A percentile compares a stretch with the other conserved stretches of the same genome.
These are phyloP conservation scores for Pilobolus umbonatus DNA, from an alignment of 192 early-diverging fungal genomes.

Conservation along the genomic window DNA sequence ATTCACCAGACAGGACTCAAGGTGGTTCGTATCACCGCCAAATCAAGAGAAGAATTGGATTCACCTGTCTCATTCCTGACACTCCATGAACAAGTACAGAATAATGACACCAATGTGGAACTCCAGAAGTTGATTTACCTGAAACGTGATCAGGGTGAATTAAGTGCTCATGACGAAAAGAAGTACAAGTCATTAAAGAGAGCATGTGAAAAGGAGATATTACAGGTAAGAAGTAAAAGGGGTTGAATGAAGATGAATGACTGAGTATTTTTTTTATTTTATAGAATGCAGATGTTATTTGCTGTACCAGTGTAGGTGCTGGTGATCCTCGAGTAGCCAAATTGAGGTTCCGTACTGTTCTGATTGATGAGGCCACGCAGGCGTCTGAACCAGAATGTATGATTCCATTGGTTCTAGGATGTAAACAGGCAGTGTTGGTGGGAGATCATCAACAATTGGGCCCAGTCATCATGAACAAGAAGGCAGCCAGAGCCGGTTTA, in stretches of 20 bases:
- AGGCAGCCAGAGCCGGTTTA: conserved; percentile 89
- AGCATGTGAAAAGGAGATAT: conserved; percentile 87
- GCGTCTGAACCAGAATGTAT: conserved; percentile 95
- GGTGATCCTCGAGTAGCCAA: conserved; percentile 90
- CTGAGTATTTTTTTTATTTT: not conserved
- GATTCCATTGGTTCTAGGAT: conserved; percentile 96
- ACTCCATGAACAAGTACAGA: conserved; percentile 94
- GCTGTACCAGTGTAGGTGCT: conserved; percentile 95
- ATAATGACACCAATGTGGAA: conserved; percentile 91
- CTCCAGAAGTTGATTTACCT: conserved; percentile 89
- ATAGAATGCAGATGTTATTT: conserved; percentile 91
- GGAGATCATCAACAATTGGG: conserved; percentile 99
- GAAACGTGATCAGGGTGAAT: conserved; percentile 86
- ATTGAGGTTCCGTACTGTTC: conserved; percentile 87
- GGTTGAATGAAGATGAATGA: not conserved
- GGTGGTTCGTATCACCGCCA: conserved; percentile 92
- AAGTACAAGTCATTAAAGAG: conserved; percentile 80
- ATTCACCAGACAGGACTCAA: conserved; percentile 93
- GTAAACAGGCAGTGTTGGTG: conserved; percentile 93
- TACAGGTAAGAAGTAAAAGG: conserved; percentile 46
- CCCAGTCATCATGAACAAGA: conserved; percentile 97
- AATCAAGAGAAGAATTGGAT: conserved; percentile 89
- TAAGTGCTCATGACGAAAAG: conserved; percentile 82
- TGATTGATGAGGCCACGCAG: conserved; percentile 98
- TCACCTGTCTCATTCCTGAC: conserved; percentile 92